Base-by-base conservation (phyloP, 306 rosid genomes). In the Rosa rugosa region DNA sequence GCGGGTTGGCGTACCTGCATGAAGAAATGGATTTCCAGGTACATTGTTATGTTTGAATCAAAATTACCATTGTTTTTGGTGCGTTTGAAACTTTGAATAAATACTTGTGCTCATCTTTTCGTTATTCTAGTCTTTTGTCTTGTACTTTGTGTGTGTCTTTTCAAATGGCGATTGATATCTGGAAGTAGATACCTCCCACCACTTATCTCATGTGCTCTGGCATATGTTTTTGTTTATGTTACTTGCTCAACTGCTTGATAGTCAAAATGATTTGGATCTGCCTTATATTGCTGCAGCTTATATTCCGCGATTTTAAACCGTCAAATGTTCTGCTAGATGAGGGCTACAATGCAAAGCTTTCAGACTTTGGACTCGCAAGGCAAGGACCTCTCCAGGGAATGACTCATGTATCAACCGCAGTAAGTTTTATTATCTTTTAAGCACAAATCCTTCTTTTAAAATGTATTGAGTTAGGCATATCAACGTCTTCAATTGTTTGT, bases 11-110 rank as follows among this genome's bases (percentile, higher is more conserved):
- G 0, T 95, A 95, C 74, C 90, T 95, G 12, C 99, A 95, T 60
- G 99, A 95, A 80, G 93, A 95, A 86, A 93, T 95, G 99, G 98
- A 95, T 87, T 95, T 95, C 84, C 99, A 95, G 96, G 99, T 91
- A 71, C 27, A 74, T 20, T 42, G 16, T 38, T 60, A 9, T 67
- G 1, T 46, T 27, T 66, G 34, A 41, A 23, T 66, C 22, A 3
- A 18, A 8, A 47, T 49, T 49, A 12, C 44, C 14, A 16, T n/a
- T 72, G 10, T 6, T 17, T 44, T 42, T 44, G 18, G 60, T 46
- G 20, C n/a, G 8, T 49, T 71, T 5, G 46, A 2, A 9, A 6
- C 71, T 41, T 72, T 6, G 64, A 13, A 22, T 20, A 44, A 25
- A 45, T 14, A 22, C 73, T n/a, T 44, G 0, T 62, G 12, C 57